Percentiles rank a stretch among this genome's conserved stretches.
Evolutionary conservation across 176 grass and related monocot species (phyloP).

Genomic region (Triticum aestivum): DNA sequence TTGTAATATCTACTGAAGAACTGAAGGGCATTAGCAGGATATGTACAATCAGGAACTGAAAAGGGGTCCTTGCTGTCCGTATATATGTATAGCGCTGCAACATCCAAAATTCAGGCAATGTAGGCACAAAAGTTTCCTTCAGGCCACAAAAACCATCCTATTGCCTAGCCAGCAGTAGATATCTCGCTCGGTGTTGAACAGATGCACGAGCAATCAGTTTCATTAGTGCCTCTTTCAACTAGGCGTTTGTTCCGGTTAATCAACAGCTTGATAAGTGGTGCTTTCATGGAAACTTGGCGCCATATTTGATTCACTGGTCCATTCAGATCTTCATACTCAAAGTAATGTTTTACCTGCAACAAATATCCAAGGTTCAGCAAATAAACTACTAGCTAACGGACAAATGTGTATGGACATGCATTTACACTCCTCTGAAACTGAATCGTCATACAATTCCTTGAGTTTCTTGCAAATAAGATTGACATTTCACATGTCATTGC

Average conservation of each 20-base stretch:
- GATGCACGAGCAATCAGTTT: constrained; percentile 76
- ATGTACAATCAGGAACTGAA: background rate
- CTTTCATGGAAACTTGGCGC: constrained; percentile 86
- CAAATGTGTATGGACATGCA: constrained; percentile 19
- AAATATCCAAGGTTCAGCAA: background rate
- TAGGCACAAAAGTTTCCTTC: background rate
- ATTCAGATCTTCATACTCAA: constrained; percentile 80
- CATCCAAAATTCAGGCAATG: constrained; percentile 8
- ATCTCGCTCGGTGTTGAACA: constrained; percentile 47
- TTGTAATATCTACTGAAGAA: constrained; percentile 30
- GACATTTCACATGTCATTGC: background rate
- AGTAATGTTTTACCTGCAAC: constrained; percentile 79
- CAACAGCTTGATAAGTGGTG: constrained; percentile 77
- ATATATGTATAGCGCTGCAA: constrained; percentile 18
- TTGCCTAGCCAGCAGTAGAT: constrained; percentile 17
- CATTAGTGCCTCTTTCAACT: constrained; percentile 45
- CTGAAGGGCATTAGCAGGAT: constrained; percentile 15
- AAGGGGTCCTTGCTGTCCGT: constrained; percentile 1
- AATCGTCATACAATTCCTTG: background rate
- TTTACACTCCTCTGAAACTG: constrained; percentile 19
- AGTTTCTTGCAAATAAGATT: background rate
- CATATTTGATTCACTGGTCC: constrained; percentile 91
- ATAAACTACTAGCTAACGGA: constrained; percentile 18
- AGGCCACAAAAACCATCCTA: background rate
- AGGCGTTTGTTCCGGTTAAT: constrained; percentile 82